phyloP scores from a whole-genome alignment of 2,329 filamentous ascomycete genomes.

The Aspergillus proliferans region DNA sequence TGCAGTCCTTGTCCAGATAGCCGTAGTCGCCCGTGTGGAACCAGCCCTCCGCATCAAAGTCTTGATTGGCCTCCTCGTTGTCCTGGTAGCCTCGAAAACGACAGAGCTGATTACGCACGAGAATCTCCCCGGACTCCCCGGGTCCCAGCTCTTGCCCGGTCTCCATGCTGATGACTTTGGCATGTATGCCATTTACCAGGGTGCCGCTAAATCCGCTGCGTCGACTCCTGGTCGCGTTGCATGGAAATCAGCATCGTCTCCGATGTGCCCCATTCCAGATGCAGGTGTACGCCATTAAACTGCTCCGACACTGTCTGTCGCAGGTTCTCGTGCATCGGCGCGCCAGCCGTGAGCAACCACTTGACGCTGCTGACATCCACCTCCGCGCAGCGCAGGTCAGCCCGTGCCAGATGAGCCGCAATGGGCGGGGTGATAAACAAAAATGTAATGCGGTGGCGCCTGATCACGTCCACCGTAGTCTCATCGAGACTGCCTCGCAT shows the following conservation, averaged over 20 bases:
- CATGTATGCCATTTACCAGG: constrained; percentile 10
- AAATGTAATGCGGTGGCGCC: too few relatives aligned
- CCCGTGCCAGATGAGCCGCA: constrained; percentile 13
- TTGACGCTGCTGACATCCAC: constrained; percentile 16
- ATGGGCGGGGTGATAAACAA: too few relatives aligned
- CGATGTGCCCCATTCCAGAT: constrained; percentile 18
- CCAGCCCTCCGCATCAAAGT: constrained; percentile 17
- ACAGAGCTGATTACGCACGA: constrained; percentile 14
- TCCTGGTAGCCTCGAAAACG: constrained; percentile 15
- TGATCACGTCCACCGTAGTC: too few relatives aligned
- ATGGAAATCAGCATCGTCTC: constrained; percentile 21
- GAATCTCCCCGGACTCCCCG: constrained; percentile 15
- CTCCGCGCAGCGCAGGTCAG: constrained; percentile 3
- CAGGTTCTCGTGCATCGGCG: constrained; percentile 18
- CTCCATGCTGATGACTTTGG: constrained; percentile 13
- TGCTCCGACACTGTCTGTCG: constrained; percentile 11
- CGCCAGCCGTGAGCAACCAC: constrained; percentile 21
- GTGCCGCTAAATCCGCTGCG: constrained; percentile 15
- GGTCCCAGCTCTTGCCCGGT: constrained; percentile 11
- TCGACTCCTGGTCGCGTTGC: constrained; percentile 13
- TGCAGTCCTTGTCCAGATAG: constrained; percentile 16
- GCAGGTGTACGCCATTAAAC: constrained; percentile 14
- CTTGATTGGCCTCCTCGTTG: constrained; percentile 13
- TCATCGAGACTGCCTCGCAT: too few relatives aligned
- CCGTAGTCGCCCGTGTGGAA: constrained; percentile 19